These are phyloP conservation scores for Trichoderma virens DNA, from an alignment of 495 filamentous ascomycete species.

Conservation along the genomic window DNA sequence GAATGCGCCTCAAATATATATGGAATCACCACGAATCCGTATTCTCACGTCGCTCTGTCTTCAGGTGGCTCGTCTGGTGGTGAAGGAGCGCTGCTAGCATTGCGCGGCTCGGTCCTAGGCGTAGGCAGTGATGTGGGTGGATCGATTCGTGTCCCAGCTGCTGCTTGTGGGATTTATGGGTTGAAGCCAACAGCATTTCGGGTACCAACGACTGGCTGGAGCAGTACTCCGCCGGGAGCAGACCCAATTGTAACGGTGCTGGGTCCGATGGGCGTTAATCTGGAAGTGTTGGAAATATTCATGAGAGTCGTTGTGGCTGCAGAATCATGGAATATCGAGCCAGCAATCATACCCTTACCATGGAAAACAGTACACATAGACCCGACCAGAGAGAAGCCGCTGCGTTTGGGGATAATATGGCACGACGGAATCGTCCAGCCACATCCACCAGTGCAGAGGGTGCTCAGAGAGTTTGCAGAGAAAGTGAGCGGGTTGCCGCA, in stretches of 20 bases:
- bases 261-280: constrained; percentile 54
- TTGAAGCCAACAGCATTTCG: constrained; percentile 36
- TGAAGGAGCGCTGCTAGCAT: constrained; percentile 53
- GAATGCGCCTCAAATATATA: constrained; percentile 51
- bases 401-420: not conserved
- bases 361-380: not conserved
- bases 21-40: constrained; percentile 50
- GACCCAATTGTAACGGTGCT: constrained; percentile 55
- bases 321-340: constrained; percentile 30
- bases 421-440: not conserved
- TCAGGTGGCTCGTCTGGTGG: constrained; percentile 59
- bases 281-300: constrained; percentile 59
- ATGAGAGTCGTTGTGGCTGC: constrained; percentile 49
- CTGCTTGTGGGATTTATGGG: constrained; percentile 44
- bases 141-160: constrained; percentile 58
- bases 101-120: constrained; percentile 52
- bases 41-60: not conserved
- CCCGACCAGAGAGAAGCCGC: not conserved
- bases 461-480: not conserved
- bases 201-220: constrained; percentile 45
- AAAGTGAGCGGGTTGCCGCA: constrained; percentile 16
- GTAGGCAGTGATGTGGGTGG: constrained; percentile 66
- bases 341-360: not conserved
- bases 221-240: constrained; percentile 43
- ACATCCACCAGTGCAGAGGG: not conserved